Evolutionary conservation across 2,329 filamentous ascomycete genomes (phyloP).

Genomic region (Sphaceloma murrayae): DNA sequence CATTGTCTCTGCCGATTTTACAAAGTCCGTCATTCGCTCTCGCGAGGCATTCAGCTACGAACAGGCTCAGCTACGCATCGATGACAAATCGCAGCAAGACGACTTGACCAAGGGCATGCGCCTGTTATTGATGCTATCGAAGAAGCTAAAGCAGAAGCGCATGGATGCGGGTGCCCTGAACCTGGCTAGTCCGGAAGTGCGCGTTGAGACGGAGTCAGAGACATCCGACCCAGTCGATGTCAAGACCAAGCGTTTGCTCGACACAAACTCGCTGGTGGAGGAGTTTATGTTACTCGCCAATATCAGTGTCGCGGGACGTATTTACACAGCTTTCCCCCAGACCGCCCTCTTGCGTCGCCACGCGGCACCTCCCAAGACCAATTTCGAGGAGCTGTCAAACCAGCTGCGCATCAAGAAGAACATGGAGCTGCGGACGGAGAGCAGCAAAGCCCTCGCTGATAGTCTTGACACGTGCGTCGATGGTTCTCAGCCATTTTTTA

Average conservation of each 20-base stretch:
- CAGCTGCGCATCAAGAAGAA: conserved; percentile 82
- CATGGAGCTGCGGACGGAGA: conserved; percentile 71
- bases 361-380: conserved; percentile 82
- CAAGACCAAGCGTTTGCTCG: conserved; percentile 86
- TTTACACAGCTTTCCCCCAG: conserved; percentile 86
- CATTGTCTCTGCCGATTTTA: conserved; percentile 76
- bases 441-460: conserved; percentile 85
- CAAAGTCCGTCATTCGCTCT: conserved; percentile 95
- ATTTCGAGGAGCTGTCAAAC: conserved; percentile 87
- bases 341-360: conserved; percentile 90
- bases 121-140: conserved; percentile 74
- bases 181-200: conserved; percentile 94
- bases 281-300: conserved; percentile 99
- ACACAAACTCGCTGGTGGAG: conserved; percentile 95
- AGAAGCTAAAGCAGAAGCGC: conserved; percentile 86
- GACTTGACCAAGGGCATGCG: conserved; percentile 86
- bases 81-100: conserved; percentile 77
- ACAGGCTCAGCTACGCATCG: conserved; percentile 85
- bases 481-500: conserved; percentile 81
- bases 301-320: conserved; percentile 81
- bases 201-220: conserved; percentile 89
- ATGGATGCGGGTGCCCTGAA: conserved; percentile 94
- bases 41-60: conserved; percentile 97
- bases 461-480: conserved; percentile 81
- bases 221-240: conserved; percentile 93